Conservation (phyloP, 345 rosid species). For the Chamaenerion angustifolium region DNA sequence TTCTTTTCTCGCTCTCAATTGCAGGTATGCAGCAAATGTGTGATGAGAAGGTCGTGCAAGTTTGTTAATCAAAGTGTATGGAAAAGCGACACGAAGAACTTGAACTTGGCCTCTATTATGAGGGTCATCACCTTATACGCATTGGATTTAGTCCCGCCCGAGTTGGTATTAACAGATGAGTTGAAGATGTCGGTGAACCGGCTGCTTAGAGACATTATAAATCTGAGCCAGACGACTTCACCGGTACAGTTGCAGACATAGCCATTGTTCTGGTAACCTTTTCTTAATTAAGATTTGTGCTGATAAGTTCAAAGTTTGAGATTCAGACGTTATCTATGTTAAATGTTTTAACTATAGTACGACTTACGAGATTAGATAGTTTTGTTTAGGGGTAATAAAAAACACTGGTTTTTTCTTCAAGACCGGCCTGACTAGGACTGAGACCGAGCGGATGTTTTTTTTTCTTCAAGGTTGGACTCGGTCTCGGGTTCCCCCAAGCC, state of each 20-base stretch:
- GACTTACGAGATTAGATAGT: too few relatives aligned
- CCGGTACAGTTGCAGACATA: conserved; percentile 3
- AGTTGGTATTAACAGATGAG: conserved; percentile 39
- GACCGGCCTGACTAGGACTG: too few relatives aligned
- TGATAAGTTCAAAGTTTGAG: too few relatives aligned
- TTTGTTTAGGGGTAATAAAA: too few relatives aligned
- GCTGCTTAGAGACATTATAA: conserved; percentile 38
- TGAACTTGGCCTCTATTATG: conserved; percentile 46
- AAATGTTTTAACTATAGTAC: too few relatives aligned
- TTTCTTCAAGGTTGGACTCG: too few relatives aligned
- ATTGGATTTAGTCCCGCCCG: conserved; percentile 32
- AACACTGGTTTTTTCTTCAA: too few relatives aligned
- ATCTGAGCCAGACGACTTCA: conserved; percentile 30
- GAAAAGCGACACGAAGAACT: conserved; percentile 23
- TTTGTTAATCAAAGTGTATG: conserved; percentile 42
- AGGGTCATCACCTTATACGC: conserved; percentile 42
- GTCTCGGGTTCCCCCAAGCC: too few relatives aligned
- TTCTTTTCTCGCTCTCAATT: conserved; percentile 3
- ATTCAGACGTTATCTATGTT: too few relatives aligned
- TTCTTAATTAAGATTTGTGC: background rate
- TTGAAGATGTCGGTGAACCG: conserved; percentile 33
- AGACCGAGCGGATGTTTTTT: too few relatives aligned
- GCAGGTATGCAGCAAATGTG: conserved; percentile 66
- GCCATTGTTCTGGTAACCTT: background rate
- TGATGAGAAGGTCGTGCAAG: conserved; percentile 43